Evolutionary conservation across 1,139 yeast species (phyloP), one percentile per base, ranked within the genome.

Genomic region (Pichia sp.): DNA sequence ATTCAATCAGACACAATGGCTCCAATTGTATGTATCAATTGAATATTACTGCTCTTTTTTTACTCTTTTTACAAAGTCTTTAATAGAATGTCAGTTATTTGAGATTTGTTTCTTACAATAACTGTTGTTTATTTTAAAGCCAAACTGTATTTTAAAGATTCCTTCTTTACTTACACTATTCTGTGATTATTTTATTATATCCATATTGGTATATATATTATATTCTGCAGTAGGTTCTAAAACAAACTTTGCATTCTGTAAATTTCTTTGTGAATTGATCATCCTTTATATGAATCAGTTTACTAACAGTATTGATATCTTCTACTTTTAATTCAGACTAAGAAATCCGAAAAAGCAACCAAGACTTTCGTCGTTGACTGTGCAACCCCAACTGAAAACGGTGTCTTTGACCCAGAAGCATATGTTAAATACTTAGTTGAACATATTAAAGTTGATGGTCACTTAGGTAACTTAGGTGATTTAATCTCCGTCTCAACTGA

Each of bases 361-460:
- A 86, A 84, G 82, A 87, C 88, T 78, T 89, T 84, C 79, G 87
- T 86, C 70, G 94, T 92, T 72, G 97, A 90, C 81, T 89, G 88
- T 72, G 80, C 95, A 60, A 96, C 95, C 68, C 96, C 96, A 81
- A 87, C 90, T 68, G 96, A 88, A 74, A 86, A 87, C 76, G 96
- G 92, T 78, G 95, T 89, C 70, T 86, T 89, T 69, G 97, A 92
- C 84, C 94, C 94, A 76, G 86, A 94, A 72, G 84, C 95, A 68
- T 88, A 90, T 82, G 95, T 88, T 70, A 90, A 92, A 82, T 94
- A 84, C 90, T 83, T 94, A 75, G 82, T 85, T 72, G 98, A 92
- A 79, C 96, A 88, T 87, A 90, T 94, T 86, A 94, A 94, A 85
- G 92, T 94, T 69, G 98, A 92, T 61, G 90, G 92, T 74, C 81